phyloP scores from a whole-genome alignment of 176 grass and related monocot genomes.

The Raddia distichophylla region DNA sequence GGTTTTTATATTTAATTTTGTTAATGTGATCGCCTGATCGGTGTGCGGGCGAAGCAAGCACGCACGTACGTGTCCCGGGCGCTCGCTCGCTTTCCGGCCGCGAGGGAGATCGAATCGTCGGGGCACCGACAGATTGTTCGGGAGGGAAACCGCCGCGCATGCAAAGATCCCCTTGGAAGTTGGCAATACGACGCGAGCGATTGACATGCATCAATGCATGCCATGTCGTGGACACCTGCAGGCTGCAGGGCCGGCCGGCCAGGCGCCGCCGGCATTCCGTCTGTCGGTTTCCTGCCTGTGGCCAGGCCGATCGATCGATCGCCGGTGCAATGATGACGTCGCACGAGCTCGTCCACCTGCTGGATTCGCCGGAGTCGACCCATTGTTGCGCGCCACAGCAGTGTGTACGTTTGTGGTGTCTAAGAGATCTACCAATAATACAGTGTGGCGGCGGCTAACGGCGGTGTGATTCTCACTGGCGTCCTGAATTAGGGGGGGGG shows the following conservation, averaged over 20 bases:
- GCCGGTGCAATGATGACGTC: not conserved
- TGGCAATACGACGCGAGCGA: no score
- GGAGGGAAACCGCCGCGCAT: not conserved
- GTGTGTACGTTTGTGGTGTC: no score
- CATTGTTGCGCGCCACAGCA: not conserved
- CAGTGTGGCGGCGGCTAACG: no score
- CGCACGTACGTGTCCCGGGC: slow-evolving; percentile 30
- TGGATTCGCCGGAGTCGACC: not conserved
- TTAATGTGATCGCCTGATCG: no score
- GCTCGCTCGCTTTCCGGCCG: not conserved
- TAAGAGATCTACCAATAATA: no score
- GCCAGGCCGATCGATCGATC: no score
- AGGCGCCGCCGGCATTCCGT: not conserved
- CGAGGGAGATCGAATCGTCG: not conserved
- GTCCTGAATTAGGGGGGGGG: no score
- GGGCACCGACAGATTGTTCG: slow-evolving; percentile 32
- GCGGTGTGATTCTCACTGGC: no score
- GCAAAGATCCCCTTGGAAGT: no score
- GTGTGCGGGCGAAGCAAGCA: not conserved
- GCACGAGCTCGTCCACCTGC: not conserved
- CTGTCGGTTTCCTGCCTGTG: slow-evolving; percentile 6
- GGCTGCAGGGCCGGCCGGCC: not conserved
- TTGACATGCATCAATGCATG: not conserved
- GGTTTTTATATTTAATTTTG: not conserved
- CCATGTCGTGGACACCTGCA: not conserved